A percentile compares a stretch with the other conserved stretches of the same genome.
phyloP scores from a whole-genome alignment of 2,329 filamentous ascomycete species.

The Aspergillus pseudoglaucus region DNA sequence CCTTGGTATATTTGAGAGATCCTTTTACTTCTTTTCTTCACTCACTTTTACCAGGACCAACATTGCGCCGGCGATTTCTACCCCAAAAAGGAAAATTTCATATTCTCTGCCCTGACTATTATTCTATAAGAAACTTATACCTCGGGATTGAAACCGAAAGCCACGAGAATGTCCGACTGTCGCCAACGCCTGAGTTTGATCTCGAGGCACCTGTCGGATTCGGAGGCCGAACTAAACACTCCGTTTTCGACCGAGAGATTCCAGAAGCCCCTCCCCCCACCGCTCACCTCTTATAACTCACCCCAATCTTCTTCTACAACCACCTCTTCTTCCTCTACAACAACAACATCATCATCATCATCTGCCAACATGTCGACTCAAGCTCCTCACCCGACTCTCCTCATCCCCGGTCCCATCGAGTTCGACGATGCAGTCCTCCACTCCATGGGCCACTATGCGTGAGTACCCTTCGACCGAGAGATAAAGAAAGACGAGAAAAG shows the following conservation, averaged over 20 bases:
- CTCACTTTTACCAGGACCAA: too few species aligned
- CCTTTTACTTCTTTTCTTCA: too few species aligned
- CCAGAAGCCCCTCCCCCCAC: constrained; percentile 39
- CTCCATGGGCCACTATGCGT: constrained; percentile 85
- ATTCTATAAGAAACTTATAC: too few species aligned
- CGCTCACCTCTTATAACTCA: constrained; percentile 42
- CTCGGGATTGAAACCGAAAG: too few species aligned
- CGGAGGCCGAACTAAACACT: constrained; percentile 55
- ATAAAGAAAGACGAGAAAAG: neutral
- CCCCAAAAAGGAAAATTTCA: too few species aligned
- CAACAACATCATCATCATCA: constrained; percentile 12
- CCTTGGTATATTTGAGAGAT: too few species aligned
- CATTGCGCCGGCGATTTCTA: too few species aligned
- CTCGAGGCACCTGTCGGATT: constrained; percentile 54
- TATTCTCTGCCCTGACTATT: too few species aligned
- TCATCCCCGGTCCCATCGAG: constrained; percentile 96
- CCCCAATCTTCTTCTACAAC: constrained; percentile 24
- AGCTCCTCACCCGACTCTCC: constrained; percentile 62
- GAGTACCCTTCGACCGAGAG: constrained; percentile 6
- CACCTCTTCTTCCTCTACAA: constrained; percentile 1
- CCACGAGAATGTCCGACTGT: too few species aligned
- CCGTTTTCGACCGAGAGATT: constrained; percentile 55
- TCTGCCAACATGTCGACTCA: constrained; percentile 51
- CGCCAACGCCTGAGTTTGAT: constrained; percentile 51
- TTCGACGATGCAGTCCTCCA: constrained; percentile 95